Evolutionary conservation across 768 basidiomycete genomes (phyloP).

Genomic region (Astraeus odoratus): DNA sequence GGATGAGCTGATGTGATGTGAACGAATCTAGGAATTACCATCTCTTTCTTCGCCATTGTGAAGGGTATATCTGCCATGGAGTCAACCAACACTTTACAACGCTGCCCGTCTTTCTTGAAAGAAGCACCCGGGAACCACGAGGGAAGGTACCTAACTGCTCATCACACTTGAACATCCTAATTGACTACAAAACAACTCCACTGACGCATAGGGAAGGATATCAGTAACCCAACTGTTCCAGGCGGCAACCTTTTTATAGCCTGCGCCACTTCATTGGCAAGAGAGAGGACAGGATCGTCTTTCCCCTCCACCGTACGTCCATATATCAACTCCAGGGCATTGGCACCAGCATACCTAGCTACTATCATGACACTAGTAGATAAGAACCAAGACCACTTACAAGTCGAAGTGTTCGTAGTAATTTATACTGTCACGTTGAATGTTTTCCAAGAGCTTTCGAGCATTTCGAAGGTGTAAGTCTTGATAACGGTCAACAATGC

Average conservation of each 20-base stretch:
- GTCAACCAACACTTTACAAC: not conserved
- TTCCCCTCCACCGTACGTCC: constrained; percentile 1
- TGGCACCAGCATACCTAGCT: not conserved
- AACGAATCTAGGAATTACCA: not conserved
- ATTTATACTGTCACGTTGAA: constrained; percentile 1
- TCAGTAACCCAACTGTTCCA: constrained; percentile 2
- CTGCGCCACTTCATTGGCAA: not conserved
- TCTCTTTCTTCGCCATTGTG: constrained; percentile 1
- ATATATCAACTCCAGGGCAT: constrained; percentile 4
- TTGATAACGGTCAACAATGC: constrained; percentile 5
- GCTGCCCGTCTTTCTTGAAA: constrained; percentile 2
- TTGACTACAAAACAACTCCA: not conserved
- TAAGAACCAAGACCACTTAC: not conserved
- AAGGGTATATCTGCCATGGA: constrained; percentile 3
- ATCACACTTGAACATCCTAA: not conserved
- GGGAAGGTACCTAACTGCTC: constrained; percentile 5
- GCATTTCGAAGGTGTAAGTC: constrained; percentile 3
- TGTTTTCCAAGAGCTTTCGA: not conserved
- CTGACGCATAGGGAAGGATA: constrained; percentile 8
- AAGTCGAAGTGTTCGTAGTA: not conserved
- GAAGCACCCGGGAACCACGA: constrained; percentile 9
- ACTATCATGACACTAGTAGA: not conserved
- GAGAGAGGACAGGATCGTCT: constrained; percentile 5
- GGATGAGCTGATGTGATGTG: not conserved
- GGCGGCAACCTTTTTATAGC: not conserved